phyloP scores from a whole-genome alignment of 148 eudicot genomes.

The Nepenthes mirabilis region DNA sequence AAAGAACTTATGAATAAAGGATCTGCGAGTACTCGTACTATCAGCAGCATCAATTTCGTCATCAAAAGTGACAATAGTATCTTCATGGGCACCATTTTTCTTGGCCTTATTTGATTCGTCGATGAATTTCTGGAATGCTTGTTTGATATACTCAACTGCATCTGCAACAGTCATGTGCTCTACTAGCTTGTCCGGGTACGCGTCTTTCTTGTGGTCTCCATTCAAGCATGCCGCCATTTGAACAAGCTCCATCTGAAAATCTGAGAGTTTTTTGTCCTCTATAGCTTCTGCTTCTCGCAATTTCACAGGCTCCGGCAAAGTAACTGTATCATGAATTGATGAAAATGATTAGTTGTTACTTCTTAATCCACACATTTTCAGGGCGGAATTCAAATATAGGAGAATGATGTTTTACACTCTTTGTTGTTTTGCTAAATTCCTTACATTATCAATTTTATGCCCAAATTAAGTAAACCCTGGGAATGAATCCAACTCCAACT shows the following conservation, averaged over 20 bases:
- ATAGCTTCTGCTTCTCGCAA: conserved; percentile 19
- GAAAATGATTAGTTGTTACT: not conserved
- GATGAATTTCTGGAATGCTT: conserved; percentile 22
- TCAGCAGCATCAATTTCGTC: not conserved
- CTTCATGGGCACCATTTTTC: conserved; percentile 29
- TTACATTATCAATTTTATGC: too few species aligned
- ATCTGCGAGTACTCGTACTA: not conserved
- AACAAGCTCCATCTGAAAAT: conserved; percentile 43
- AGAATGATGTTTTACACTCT: too few species aligned
- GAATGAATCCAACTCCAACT: too few species aligned
- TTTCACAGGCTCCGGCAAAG: conserved; percentile 26
- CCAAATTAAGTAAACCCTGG: too few species aligned
- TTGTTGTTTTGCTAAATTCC: too few species aligned
- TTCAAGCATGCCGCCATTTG: conserved; percentile 37
- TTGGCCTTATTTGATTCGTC: conserved; percentile 27
- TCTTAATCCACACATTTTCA: too few species aligned
- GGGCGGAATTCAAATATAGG: too few species aligned
- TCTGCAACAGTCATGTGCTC: conserved; percentile 29
- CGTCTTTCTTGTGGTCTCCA: conserved; percentile 32
- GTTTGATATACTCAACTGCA: conserved; percentile 26
- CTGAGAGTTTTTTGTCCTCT: conserved; percentile 28
- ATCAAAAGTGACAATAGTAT: conserved; percentile 18
- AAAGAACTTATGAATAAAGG: conserved; percentile 22
- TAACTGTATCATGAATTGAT: conserved; percentile 12
- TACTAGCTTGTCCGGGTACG: conserved; percentile 24